Percentiles rank a stretch among this genome's conserved stretches.
phyloP scores from a whole-genome alignment of 768 basidiomycete genomes.

The Tulasnella sp. region DNA sequence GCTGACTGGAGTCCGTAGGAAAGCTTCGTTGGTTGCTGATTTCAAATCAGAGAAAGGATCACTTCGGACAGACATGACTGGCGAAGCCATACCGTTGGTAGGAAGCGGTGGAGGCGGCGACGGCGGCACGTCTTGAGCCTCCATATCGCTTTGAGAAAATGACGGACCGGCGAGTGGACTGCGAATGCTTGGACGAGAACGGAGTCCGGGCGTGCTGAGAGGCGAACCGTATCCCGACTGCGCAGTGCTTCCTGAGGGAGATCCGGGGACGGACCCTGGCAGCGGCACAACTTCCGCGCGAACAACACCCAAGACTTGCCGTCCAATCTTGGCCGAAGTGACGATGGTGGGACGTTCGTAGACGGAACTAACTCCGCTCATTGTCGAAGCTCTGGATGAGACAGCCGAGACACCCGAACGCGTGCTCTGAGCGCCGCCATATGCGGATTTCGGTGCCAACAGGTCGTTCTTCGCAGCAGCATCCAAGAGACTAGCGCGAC shows the following conservation, averaged over 20 bases:
- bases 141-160: conserved; percentile 27
- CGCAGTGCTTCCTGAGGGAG: not conserved
- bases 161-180: conserved; percentile 27
- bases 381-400: conserved; percentile 26
- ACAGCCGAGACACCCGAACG: conserved; percentile 33
- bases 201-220: not conserved
- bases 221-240: conserved; percentile 3
- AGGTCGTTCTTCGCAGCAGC: conserved; percentile 1
- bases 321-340: conserved; percentile 27
- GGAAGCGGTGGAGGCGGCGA: conserved; percentile 22
- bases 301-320: conserved; percentile 36
- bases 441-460: conserved; percentile 19
- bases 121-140: not conserved
- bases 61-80: conserved; percentile 23
- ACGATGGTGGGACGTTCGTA: conserved; percentile 36
- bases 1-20: conserved; percentile 3
- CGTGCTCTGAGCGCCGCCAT: conserved; percentile 26
- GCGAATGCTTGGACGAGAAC: conserved; percentile 24
- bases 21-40: not conserved
- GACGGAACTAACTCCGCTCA: conserved; percentile 27
- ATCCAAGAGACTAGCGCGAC: conserved; percentile 22
- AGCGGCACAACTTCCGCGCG: conserved; percentile 34
- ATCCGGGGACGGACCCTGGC: not conserved
- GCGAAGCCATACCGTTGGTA: conserved; percentile 15
- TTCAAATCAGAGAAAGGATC: conserved; percentile 28